Conservation (phyloP, 768 basidiomycete species). For the Astraeus odoratus region DNA sequence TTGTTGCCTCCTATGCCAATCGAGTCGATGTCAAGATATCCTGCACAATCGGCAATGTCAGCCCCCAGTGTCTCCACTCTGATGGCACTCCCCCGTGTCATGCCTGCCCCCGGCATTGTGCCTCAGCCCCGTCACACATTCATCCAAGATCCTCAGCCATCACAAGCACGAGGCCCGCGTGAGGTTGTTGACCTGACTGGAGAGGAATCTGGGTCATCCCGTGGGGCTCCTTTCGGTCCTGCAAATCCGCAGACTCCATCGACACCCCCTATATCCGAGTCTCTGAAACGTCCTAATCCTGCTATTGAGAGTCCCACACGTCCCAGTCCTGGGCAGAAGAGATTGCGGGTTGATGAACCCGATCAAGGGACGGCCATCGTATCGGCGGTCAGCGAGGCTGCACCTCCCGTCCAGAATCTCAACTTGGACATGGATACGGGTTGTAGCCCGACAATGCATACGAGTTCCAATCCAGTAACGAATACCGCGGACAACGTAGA, state of each 20-base stretch:
- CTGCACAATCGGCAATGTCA: no score
- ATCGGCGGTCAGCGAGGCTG: background rate
- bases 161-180: background rate
- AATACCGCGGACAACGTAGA: background rate
- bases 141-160: background rate
- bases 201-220: background rate
- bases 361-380: background rate
- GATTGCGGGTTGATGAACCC: conserved; percentile 12
- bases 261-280: background rate
- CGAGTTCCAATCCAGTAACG: background rate
- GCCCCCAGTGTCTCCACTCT: no score
- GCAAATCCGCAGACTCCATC: background rate
- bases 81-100: background rate
- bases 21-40: background rate
- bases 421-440: background rate
- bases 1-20: background rate
- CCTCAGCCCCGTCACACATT: conserved; percentile 4
- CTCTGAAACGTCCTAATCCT: conserved; percentile 14
- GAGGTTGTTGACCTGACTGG: conserved; percentile 1
- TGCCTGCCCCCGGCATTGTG: conserved; percentile 2
- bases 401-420: background rate
- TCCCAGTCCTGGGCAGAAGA: conserved; percentile 14
- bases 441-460: no score
- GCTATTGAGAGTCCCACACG: conserved; percentile 4
- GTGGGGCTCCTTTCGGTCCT: background rate